phyloP scores from a whole-genome alignment of 2,329 filamentous ascomycete species.

The Trichoderma cornu-damae region DNA sequence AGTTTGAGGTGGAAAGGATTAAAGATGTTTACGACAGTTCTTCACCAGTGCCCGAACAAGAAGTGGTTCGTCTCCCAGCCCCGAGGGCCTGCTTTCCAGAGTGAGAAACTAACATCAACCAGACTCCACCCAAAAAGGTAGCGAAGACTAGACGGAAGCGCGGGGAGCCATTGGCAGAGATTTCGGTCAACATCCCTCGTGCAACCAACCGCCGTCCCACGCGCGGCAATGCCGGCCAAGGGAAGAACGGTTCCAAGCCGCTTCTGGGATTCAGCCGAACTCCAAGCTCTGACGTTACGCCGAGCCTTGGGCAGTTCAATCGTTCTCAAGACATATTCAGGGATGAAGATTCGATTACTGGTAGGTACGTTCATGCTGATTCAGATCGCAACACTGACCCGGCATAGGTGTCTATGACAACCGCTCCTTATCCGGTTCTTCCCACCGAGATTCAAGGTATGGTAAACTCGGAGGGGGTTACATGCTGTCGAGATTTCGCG shows the following conservation, averaged over 20 bases:
- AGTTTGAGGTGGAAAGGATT: conserved; percentile 46
- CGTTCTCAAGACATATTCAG: conserved; percentile 30
- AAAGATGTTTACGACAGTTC: conserved; percentile 58
- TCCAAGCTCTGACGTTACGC: conserved; percentile 19
- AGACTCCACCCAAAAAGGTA: conserved; percentile 31
- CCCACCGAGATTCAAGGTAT: conserved; percentile 28
- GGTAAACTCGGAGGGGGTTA: not conserved
- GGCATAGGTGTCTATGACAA: conserved; percentile 25
- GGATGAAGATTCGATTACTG: conserved; percentile 26
- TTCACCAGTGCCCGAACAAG: conserved; percentile 40
- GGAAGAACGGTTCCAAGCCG: conserved; percentile 22
- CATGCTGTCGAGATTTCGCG: not conserved
- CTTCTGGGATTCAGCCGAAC: conserved; percentile 21
- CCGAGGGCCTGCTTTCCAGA: not conserved
- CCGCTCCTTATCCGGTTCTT: conserved; percentile 22
- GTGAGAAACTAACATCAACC: not conserved
- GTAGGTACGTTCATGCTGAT: conserved; percentile 22
- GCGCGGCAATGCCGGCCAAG: conserved; percentile 22
- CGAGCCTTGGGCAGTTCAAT: conserved; percentile 23
- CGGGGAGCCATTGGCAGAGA: conserved; percentile 30
- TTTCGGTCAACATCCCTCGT: conserved; percentile 34
- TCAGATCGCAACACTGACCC: conserved; percentile 20
- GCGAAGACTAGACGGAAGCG: conserved; percentile 31
- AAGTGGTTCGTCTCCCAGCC: conserved; percentile 38
- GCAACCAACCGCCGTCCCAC: conserved; percentile 24